These are phyloP conservation scores for Cryphonectria japonica DNA, from an alignment of 2,329 filamentous ascomycete species.

Conservation along the genomic window DNA sequence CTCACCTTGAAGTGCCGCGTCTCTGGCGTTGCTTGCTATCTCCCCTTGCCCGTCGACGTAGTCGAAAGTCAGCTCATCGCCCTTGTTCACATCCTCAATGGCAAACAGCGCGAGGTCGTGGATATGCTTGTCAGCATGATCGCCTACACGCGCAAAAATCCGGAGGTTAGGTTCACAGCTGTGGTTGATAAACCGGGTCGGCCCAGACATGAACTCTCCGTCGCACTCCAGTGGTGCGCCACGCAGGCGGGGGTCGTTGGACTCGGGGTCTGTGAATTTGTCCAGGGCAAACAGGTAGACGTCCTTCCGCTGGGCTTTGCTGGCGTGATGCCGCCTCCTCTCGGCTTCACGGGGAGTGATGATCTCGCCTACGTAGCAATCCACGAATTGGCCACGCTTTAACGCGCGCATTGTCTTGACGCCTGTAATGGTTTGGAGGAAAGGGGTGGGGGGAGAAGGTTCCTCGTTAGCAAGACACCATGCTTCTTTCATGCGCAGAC, in stretches of 20 bases:
- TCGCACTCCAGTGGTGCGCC: constrained; percentile 64
- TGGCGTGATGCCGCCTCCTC: constrained; percentile 60
- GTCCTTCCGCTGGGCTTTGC: constrained; percentile 66
- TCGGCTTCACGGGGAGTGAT: constrained; percentile 68
- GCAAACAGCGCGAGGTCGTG: constrained; percentile 82
- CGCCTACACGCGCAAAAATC: constrained; percentile 78
- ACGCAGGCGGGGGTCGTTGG: constrained; percentile 59
- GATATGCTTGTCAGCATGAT: constrained; percentile 73
- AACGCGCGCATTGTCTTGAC: constrained; percentile 68
- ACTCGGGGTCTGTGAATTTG: constrained; percentile 69
- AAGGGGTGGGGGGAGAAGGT: too few species aligned
- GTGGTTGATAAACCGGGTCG: constrained; percentile 83
- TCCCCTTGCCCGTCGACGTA: constrained; percentile 70
- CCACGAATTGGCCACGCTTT: constrained; percentile 75
- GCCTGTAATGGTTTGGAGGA: constrained; percentile 44
- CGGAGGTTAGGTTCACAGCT: constrained; percentile 78
- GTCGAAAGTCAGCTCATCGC: constrained; percentile 78
- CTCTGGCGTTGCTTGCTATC: constrained; percentile 52
- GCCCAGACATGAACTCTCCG: constrained; percentile 77
- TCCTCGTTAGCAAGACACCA: not conserved
- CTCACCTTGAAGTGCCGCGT: constrained; percentile 51
- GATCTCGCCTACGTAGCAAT: constrained; percentile 76
- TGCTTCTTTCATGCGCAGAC: not conserved
- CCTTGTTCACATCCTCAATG: constrained; percentile 63
- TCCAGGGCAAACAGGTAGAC: constrained; percentile 82